Base-by-base conservation (phyloP, 768 basidiomycete species). In the Kwoniella bestiolae region DNA sequence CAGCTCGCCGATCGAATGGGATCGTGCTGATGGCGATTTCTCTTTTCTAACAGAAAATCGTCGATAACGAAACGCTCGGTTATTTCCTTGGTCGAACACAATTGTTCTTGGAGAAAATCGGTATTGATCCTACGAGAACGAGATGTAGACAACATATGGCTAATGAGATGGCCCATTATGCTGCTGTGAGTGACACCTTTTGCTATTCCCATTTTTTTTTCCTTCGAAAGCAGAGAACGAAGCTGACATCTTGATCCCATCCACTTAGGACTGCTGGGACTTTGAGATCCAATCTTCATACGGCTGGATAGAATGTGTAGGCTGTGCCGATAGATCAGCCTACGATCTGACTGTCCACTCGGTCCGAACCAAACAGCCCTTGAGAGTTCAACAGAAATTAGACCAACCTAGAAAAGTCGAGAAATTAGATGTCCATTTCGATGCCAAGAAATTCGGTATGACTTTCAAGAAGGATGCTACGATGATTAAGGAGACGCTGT, bases 141-240 rank as follows among this genome's bases (percentile, higher is more conserved):
- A 87, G 96, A 57, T 98, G 97, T 87, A 86, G 96, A 34, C 96
- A 99, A 78, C 96, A 99, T 81, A 98, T 98, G 96, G 86, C 83
- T 38, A 99, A 98, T 83, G 96, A 98, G 84, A 98, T 98, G 95
- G 96, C 96, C 1, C 96, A 98, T 81, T 99, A 99, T 80, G 95
- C 96, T 60, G 87, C 93, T 26, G 78, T 77, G 56, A 63, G 78
- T 66, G 16, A n/a, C n/a, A n/a, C n/a, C n/a, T n/a, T n/a, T n/a
- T n/a, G n/a, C n/a, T n/a, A n/a, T n/a, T n/a, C n/a, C n/a, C n/a
- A n/a, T 16, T 16, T n/a, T 34, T 9, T 31, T 28, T 28, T 14
- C 29, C 7, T 3, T 35, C 45, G 25, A 41, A 26, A 26, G 50
- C 32, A 21, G 18, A 41, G 25, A 11, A 11, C 2, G 3, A 26